Evolutionary conservation across 177 flowering plant genomes (phyloP).

Genomic region (Vitis hybrid): DNA sequence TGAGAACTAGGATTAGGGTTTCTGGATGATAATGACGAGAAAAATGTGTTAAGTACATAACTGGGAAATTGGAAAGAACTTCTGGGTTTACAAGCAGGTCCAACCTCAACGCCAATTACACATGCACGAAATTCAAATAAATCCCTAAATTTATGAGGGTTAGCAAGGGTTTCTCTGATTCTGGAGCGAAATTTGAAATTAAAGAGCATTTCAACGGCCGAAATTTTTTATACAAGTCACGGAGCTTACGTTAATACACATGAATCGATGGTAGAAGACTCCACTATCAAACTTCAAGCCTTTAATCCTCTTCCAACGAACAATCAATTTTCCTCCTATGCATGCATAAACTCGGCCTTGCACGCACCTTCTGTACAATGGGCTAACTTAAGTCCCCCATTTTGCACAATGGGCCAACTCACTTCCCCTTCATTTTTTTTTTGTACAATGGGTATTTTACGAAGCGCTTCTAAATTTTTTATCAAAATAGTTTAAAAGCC

Average conservation of each 20-base stretch:
- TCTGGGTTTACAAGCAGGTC: neutral
- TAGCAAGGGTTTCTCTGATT: neutral
- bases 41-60: slow-evolving; percentile 1
- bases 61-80: slow-evolving; percentile 1
- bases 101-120: neutral
- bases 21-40: slow-evolving; percentile 23
- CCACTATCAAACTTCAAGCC: neutral
- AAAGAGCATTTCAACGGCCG: neutral
- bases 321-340: no score
- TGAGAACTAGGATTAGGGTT: slow-evolving; percentile 4
- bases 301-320: no score
- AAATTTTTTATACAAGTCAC: neutral
- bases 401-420: no score
- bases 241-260: neutral
- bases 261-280: neutral
- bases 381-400: no score
- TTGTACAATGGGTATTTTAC: no score
- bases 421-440: no score
- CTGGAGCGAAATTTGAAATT: neutral
- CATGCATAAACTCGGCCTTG: no score
- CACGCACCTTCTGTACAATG: no score
- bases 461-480: no score
- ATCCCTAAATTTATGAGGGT: neutral
- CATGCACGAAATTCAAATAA: neutral
- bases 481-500: no score